Conservation (phyloP, 257 asterid species). For the Ophiorrhiza pumila region DNA sequence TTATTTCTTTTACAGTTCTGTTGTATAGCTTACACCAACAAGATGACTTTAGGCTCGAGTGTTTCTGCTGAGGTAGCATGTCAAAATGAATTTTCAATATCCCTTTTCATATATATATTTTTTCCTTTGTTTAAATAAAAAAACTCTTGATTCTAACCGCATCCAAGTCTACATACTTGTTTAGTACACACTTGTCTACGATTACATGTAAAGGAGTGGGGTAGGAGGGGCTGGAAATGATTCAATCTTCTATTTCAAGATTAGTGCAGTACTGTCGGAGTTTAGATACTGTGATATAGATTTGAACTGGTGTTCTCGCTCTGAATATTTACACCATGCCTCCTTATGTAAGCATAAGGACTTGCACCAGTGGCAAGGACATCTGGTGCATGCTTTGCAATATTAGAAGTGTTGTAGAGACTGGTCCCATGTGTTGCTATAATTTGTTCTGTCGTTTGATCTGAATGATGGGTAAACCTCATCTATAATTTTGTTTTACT, state of each 20-base stretch:
- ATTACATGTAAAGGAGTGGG: not conserved
- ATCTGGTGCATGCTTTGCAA: not conserved
- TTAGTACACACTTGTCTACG: not conserved
- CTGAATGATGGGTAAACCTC: constrained; percentile 15
- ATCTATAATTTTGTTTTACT: constrained; percentile 20
- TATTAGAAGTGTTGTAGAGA: not conserved
- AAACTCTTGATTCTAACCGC: not conserved
- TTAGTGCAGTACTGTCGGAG: not conserved
- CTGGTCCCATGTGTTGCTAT: constrained; percentile 15
- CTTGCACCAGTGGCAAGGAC: not conserved
- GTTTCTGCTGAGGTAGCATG: not conserved
- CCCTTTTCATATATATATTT: not conserved
- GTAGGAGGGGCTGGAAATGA: not conserved
- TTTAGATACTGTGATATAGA: not conserved
- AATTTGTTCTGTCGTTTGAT: not conserved
- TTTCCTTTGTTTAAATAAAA: not conserved
- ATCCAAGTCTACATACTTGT: not conserved
- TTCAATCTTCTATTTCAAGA: not conserved
- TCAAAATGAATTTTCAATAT: not conserved
- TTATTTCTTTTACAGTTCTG: not conserved
- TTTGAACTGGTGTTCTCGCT: not conserved
- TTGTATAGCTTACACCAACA: not conserved
- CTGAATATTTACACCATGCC: not conserved
- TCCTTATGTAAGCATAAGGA: not conserved
- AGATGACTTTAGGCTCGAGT: not conserved